Evolutionary conservation across 1,139 yeast genomes (phyloP).

Genomic region (Suhomyces ambrosiae): DNA sequence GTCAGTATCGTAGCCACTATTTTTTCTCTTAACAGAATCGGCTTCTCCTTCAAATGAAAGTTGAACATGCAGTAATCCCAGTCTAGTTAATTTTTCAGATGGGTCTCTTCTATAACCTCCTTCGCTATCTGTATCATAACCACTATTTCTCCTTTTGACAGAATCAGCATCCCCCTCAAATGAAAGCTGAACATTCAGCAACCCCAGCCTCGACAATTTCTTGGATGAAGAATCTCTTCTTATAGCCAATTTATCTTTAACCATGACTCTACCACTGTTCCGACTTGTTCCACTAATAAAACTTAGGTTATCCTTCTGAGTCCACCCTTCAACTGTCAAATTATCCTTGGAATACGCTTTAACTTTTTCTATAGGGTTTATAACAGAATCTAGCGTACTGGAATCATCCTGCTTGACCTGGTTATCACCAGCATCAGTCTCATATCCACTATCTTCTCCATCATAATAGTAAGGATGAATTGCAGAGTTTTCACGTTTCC

Average conservation of each 20-base stretch:
- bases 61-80: background rate
- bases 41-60: background rate
- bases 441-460: conserved; percentile 8
- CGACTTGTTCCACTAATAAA: conserved; percentile 8
- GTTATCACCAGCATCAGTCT: conserved; percentile 3
- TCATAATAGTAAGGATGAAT: conserved; percentile 2
- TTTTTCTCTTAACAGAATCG: background rate
- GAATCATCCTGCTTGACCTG: conserved; percentile 3
- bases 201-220: conserved; percentile 4
- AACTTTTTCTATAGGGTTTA: conserved; percentile 2
- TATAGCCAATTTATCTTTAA: conserved; percentile 7
- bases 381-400: conserved; percentile 7
- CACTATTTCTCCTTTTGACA: conserved; percentile 11
- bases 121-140: conserved; percentile 13
- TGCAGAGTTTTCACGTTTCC: background rate
- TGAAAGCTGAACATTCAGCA: conserved; percentile 7
- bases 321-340: conserved; percentile 3
- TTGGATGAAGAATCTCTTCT: conserved; percentile 1
- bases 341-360: background rate
- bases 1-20: conserved; percentile 5
- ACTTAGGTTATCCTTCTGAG: conserved; percentile 4
- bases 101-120: conserved; percentile 1
- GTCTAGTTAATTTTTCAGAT: background rate
- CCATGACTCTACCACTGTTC: conserved; percentile 6
- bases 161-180: conserved; percentile 8